phyloP scores from a whole-genome alignment of 2,329 filamentous ascomycete genomes.

The Scedosporium aurantiacum region DNA sequence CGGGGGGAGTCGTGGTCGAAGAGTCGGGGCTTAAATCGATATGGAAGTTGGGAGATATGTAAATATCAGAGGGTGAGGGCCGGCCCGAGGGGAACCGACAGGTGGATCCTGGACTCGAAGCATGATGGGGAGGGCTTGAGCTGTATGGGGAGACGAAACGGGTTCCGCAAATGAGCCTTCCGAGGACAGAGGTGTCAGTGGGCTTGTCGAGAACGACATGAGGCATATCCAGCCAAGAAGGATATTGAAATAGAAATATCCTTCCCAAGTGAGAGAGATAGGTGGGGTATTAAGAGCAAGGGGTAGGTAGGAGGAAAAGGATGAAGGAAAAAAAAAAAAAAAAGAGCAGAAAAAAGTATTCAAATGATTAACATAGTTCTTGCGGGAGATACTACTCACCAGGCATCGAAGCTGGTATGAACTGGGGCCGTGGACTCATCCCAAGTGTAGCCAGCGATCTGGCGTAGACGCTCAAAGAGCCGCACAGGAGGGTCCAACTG shows the following conservation, averaged over 20 bases:
- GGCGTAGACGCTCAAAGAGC: slow-evolving; percentile 61
- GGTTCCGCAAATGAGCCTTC: slow-evolving; percentile 56
- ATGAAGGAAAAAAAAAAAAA: background rate
- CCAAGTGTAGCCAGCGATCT: slow-evolving; percentile 67
- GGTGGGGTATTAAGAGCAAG: background rate
- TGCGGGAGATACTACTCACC: slow-evolving; percentile 35
- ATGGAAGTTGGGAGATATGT: slow-evolving; percentile 19
- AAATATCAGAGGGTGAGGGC: slow-evolving; percentile 29
- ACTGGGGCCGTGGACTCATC: slow-evolving; percentile 50
- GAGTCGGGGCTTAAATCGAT: slow-evolving; percentile 29
- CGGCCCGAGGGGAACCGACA: slow-evolving; percentile 31
- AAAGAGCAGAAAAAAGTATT: background rate
- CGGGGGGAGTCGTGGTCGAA: slow-evolving; percentile 23
- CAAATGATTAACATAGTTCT: background rate
- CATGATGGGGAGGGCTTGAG: slow-evolving; percentile 32
- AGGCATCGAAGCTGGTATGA: slow-evolving; percentile 76
- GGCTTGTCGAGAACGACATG: background rate
- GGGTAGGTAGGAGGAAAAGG: background rate
- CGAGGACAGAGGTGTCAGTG: background rate
- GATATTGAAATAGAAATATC: background rate
- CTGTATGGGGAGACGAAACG: slow-evolving; percentile 42
- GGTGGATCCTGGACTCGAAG: slow-evolving; percentile 31
- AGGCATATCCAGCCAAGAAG: background rate
- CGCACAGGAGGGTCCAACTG: slow-evolving; percentile 52
- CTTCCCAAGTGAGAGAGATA: background rate